phyloP scores from a whole-genome alignment of 441 rosid species.

The Adansonia rubrostipa region DNA sequence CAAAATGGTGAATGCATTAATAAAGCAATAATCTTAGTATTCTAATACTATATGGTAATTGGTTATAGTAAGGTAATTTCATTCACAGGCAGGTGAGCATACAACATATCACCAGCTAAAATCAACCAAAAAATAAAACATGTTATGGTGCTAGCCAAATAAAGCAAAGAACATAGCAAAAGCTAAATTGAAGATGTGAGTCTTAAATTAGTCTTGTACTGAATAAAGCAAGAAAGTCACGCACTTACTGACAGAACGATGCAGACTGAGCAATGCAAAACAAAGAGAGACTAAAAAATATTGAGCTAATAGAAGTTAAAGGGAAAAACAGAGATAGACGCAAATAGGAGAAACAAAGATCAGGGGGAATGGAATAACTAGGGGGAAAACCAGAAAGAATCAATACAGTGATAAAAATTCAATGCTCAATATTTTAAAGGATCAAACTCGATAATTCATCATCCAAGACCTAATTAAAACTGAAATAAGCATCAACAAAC shows the following conservation, averaged over 20 bases:
- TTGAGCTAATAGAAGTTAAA: background rate
- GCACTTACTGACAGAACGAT: background rate
- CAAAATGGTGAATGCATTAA: constrained; percentile 20
- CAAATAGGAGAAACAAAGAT: background rate
- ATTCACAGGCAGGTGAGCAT: background rate
- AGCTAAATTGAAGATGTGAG: background rate
- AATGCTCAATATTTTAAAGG: background rate
- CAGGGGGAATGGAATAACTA: background rate
- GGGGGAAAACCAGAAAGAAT: background rate
- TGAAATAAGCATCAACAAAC: background rate
- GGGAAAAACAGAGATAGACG: background rate
- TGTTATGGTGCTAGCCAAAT: background rate
- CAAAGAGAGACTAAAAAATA: background rate
- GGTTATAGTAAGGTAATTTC: background rate
- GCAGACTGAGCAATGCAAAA: background rate
- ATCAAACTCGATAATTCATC: background rate
- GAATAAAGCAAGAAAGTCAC: background rate
- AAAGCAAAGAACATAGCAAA: constrained; percentile 13
- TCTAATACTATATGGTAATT: background rate
- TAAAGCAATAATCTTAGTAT: background rate
- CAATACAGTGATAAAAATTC: background rate
- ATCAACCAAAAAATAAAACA: background rate
- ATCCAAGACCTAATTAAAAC: background rate
- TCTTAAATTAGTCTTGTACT: background rate
- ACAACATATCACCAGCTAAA: constrained; percentile 1